Evolutionary conservation across 164 flowering plant species (phyloP).

Genomic region (Macadamia tetraphylla): DNA sequence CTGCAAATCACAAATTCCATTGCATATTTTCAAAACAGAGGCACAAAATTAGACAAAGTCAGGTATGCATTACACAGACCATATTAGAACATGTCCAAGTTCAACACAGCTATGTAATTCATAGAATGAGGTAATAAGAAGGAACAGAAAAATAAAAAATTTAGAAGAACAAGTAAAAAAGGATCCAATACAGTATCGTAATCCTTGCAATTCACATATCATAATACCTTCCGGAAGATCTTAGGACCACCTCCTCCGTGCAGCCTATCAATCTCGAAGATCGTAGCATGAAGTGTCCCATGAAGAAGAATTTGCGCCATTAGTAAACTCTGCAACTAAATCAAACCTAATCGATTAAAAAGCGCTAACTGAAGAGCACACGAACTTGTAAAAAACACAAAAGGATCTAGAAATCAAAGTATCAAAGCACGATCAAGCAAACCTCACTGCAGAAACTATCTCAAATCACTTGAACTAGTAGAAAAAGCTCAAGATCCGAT

Average conservation of each 20-base stretch:
- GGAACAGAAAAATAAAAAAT: background rate
- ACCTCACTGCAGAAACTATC: no score
- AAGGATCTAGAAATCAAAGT: no score
- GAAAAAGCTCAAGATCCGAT: no score
- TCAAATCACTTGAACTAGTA: no score
- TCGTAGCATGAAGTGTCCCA: conserved; percentile 2
- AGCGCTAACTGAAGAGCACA: background rate
- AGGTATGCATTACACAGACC: background rate
- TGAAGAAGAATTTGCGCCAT: conserved; percentile 7
- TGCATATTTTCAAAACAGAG: background rate
- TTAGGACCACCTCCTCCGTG: background rate
- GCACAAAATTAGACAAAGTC: background rate
- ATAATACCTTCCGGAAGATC: conserved; percentile 1
- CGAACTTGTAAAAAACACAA: no score
- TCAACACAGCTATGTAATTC: background rate
- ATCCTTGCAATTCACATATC: background rate
- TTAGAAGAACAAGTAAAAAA: background rate
- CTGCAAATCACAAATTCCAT: background rate
- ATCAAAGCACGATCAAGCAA: no score
- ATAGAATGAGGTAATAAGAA: background rate
- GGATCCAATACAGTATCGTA: background rate
- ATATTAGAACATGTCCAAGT: background rate
- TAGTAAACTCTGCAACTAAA: background rate
- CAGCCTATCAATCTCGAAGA: conserved; percentile 3
- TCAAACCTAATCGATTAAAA: background rate